Evolutionary conservation across 345 rosid genomes (phyloP).

Genomic region (Pelargonium nanum): DNA sequence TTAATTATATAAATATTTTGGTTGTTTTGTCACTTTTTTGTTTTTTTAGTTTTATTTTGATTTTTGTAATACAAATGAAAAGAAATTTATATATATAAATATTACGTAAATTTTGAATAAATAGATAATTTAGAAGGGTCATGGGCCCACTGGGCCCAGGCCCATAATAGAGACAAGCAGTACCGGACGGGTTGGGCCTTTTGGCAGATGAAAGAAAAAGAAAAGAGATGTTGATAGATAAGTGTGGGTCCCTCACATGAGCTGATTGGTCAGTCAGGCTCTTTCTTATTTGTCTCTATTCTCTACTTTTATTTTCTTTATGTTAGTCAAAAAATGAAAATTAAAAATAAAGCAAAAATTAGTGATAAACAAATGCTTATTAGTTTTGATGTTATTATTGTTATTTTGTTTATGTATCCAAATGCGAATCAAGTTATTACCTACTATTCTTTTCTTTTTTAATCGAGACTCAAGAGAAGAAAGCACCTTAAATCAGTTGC

Average conservation of each 20-base stretch:
- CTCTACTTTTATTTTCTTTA: no score
- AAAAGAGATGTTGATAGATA: neutral
- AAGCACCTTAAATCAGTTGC: no score
- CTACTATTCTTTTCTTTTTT: no score
- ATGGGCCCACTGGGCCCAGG: slow-evolving; percentile 5
- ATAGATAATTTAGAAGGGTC: neutral
- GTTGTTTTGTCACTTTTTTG: neutral
- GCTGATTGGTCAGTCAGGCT: neutral
- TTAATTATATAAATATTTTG: slow-evolving; percentile 18
- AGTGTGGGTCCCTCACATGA: neutral
- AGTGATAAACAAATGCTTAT: no score
- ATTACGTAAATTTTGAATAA: neutral
- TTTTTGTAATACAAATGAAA: neutral
- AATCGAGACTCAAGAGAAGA: no score
- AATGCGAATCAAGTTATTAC: no score
- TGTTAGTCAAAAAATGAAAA: no score
- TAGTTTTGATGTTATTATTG: no score
- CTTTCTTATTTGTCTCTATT: no score
- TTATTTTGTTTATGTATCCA: no score
- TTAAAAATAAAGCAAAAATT: no score
- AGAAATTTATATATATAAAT: neutral
- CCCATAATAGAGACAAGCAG: slow-evolving; percentile 1
- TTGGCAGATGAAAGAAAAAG: slow-evolving; percentile 1
- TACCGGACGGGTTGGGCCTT: slow-evolving; percentile 11
- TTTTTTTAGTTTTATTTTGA: neutral